Evolutionary conservation across 2,329 filamentous ascomycete species (phyloP).

Genomic region (Sphaerulina musiva): DNA sequence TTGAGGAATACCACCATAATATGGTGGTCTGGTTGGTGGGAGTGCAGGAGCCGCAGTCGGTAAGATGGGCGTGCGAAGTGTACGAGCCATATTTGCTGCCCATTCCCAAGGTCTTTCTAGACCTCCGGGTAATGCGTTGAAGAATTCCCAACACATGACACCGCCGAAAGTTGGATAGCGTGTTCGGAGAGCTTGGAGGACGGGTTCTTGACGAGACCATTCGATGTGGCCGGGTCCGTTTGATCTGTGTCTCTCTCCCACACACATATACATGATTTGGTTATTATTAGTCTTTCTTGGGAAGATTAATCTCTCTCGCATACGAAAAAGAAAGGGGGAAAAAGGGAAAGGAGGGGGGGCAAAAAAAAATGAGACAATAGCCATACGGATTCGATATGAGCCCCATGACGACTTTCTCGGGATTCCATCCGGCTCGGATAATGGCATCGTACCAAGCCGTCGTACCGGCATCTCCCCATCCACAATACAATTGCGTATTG

Average conservation of each 20-base stretch:
- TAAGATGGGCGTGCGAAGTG: conserved; percentile 32
- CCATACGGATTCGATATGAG: conserved; percentile 65
- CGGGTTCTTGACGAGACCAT: conserved; percentile 50
- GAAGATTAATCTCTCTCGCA: not conserved
- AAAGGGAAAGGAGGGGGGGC: not conserved
- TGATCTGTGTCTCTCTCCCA: conserved; percentile 21
- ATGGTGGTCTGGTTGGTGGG: conserved; percentile 31
- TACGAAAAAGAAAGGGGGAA: not conserved
- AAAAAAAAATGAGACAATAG: not conserved
- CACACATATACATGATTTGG: too few relatives aligned
- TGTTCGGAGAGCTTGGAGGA: conserved; percentile 52
- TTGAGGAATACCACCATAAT: conserved; percentile 18
- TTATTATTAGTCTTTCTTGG: too few relatives aligned
- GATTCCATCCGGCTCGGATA: conserved; percentile 60
- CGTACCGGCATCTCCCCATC: conserved; percentile 64
- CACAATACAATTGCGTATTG: conserved; percentile 79
- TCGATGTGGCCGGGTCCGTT: conserved; percentile 58
- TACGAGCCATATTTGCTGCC: conserved; percentile 59
- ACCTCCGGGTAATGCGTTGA: conserved; percentile 68
- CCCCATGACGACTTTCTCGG: conserved; percentile 69
- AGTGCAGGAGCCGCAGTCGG: conserved; percentile 18
- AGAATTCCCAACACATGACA: conserved; percentile 94
- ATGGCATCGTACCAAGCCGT: conserved; percentile 49
- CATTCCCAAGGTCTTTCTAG: conserved; percentile 64
- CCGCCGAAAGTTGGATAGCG: conserved; percentile 69